Evolutionary conservation across 768 basidiomycete species (phyloP).

Genomic region (Russula lepida): DNA sequence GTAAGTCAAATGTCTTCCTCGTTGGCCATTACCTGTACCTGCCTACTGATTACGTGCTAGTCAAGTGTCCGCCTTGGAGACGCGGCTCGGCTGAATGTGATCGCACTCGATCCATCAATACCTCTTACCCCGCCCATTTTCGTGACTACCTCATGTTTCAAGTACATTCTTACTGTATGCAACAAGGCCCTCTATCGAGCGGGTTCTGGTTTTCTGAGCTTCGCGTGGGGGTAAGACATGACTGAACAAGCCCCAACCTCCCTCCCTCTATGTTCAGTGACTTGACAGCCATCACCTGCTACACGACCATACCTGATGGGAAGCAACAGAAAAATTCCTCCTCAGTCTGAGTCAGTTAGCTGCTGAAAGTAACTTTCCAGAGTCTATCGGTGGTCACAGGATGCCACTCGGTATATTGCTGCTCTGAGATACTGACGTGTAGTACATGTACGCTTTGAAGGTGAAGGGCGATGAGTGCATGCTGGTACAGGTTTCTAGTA

Average conservation of each 20-base stretch:
- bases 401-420: too few species aligned
- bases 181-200: not conserved
- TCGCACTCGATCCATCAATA: not conserved
- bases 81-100: not conserved
- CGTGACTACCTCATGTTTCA: not conserved
- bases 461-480: too few species aligned
- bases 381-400: too few species aligned
- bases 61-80: not conserved
- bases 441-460: too few species aligned
- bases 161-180: not conserved
- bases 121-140: not conserved
- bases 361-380: too few species aligned
- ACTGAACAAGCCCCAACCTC: too few species aligned
- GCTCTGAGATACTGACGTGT: too few species aligned
- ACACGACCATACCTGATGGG: not conserved
- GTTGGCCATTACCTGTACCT: not conserved
- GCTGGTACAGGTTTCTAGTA: too few species aligned
- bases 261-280: not conserved
- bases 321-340: too few species aligned
- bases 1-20: not conserved
- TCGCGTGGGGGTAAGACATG: not conserved
- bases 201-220: not conserved
- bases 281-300: not conserved
- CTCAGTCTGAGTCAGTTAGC: too few species aligned
- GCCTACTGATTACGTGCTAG: not conserved